Evolutionary conservation across 306 rosid species (phyloP).

Genomic region (Datisca glomerata): DNA sequence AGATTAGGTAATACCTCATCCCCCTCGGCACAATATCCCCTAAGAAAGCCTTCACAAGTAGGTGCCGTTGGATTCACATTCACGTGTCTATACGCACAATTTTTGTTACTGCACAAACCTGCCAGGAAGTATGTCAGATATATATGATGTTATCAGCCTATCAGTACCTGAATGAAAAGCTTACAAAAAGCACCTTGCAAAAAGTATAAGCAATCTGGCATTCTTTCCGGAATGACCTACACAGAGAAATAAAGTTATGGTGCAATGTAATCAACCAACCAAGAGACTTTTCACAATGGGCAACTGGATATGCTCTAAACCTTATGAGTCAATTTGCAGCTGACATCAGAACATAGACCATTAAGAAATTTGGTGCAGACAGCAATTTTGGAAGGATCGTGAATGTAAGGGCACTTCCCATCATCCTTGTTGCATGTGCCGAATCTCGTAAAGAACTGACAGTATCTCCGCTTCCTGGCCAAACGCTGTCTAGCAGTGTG

Average conservation of each 20-base stretch:
- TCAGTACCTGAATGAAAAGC: no score
- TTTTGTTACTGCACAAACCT: slow-evolving; percentile 81
- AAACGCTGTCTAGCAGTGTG: slow-evolving; percentile 90
- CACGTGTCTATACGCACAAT: slow-evolving; percentile 90
- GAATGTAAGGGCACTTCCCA: slow-evolving; percentile 89
- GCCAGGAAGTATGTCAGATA: slow-evolving; percentile 43
- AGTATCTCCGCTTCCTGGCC: slow-evolving; percentile 76
- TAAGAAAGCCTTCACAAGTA: slow-evolving; percentile 81
- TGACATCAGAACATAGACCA: slow-evolving; percentile 72
- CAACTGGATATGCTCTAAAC: slow-evolving; percentile 21
- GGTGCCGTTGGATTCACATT: slow-evolving; percentile 82
- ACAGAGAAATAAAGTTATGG: slow-evolving; percentile 23
- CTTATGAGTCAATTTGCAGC: slow-evolving; percentile 95
- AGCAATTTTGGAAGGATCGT: slow-evolving; percentile 88
- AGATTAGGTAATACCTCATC: slow-evolving; percentile 52
- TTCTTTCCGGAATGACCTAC: slow-evolving; percentile 96
- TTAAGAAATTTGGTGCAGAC: slow-evolving; percentile 95
- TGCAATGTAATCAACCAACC: slow-evolving; percentile 12
- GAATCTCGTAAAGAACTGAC: slow-evolving; percentile 90
- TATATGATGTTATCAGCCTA: no score
- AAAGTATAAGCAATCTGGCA: slow-evolving; percentile 91
- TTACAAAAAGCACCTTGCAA: slow-evolving; percentile 55
- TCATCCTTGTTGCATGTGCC: slow-evolving; percentile 89
- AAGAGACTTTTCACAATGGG: no score
- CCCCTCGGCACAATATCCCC: slow-evolving; percentile 88